phyloP scores from a whole-genome alignment of 768 basidiomycete genomes.

The Xanthoconium purpureum region DNA sequence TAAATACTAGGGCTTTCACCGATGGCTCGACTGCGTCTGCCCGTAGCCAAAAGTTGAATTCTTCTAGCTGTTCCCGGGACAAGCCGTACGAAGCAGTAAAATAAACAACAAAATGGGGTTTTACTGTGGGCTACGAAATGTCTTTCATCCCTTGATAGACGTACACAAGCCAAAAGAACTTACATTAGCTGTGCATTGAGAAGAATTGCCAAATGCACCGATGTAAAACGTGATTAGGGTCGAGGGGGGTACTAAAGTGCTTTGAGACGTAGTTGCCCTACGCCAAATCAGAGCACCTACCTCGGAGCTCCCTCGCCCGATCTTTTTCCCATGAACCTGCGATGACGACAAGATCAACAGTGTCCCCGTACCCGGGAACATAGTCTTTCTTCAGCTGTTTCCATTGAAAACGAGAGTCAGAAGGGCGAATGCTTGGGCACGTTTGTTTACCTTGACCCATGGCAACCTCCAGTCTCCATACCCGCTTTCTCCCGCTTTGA shows the following conservation, averaged over 20 bases:
- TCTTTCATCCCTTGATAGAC: background rate
- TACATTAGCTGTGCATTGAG: constrained; percentile 40
- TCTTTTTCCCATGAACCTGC: constrained; percentile 80
- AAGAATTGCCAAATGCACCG: constrained; percentile 57
- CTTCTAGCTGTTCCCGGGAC: constrained; percentile 62
- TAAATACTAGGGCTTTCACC: constrained; percentile 9
- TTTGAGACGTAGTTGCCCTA: background rate
- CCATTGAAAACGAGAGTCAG: background rate
- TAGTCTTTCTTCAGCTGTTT: constrained; percentile 77
- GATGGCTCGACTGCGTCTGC: constrained; percentile 26
- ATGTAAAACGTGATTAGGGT: constrained; percentile 80
- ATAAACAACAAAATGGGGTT: constrained; percentile 67
- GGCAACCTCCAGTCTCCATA: constrained; percentile 65
- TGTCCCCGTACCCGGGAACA: constrained; percentile 80
- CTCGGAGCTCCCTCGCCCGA: constrained; percentile 71
- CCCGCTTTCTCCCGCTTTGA: constrained; percentile 67
- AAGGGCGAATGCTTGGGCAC: constrained; percentile 11
- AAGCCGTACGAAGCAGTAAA: constrained; percentile 80
- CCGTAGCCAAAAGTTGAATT: constrained; percentile 62
- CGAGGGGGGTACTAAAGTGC: constrained; percentile 56
- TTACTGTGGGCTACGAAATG: constrained; percentile 35
- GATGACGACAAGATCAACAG: constrained; percentile 72
- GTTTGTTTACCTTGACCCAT: constrained; percentile 69
- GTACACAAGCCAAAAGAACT: constrained; percentile 13
- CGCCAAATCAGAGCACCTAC: constrained; percentile 35